A percentile compares a stretch with the other conserved stretches of the same genome.
phyloP scores from a whole-genome alignment of 2,329 filamentous ascomycete species.

The Talaromyces pinophilus region DNA sequence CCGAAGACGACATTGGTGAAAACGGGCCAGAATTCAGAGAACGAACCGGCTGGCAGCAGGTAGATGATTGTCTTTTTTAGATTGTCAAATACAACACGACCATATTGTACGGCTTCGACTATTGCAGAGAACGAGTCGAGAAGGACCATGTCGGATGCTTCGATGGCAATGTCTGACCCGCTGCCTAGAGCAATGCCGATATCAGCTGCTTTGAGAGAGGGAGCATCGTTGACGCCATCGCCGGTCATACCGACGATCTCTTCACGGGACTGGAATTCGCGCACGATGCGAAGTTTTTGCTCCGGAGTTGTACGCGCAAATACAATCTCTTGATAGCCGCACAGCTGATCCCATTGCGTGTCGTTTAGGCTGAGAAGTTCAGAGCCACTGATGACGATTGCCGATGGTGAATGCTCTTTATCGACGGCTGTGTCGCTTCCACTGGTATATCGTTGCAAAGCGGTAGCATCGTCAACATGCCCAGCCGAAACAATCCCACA shows the following conservation, averaged over 20 bases:
- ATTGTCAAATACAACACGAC: slow-evolving; percentile 75
- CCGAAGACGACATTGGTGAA: slow-evolving; percentile 72
- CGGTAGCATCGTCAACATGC: slow-evolving; percentile 56
- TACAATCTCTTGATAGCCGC: slow-evolving; percentile 69
- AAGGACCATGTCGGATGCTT: slow-evolving; percentile 64
- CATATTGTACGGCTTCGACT: slow-evolving; percentile 70
- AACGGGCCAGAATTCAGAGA: slow-evolving; percentile 73
- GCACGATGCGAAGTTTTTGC: slow-evolving; percentile 78
- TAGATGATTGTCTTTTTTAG: slow-evolving; percentile 77
- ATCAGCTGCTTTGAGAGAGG: slow-evolving; percentile 55
- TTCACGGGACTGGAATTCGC: slow-evolving; percentile 65
- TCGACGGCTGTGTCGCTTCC: slow-evolving; percentile 11
- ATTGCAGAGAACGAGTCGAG: slow-evolving; percentile 71
- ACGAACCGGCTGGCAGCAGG: slow-evolving; percentile 70
- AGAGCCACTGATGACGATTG: slow-evolving; percentile 65
- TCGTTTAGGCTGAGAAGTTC: slow-evolving; percentile 68
- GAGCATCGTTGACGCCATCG: slow-evolving; percentile 47
- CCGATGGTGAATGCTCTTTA: slow-evolving; percentile 28
- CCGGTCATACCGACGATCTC: slow-evolving; percentile 59
- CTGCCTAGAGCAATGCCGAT: slow-evolving; percentile 61
- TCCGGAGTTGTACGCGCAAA: slow-evolving; percentile 76
- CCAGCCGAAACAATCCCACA: slow-evolving; percentile 66
- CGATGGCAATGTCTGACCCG: slow-evolving; percentile 63
- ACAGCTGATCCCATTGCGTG: slow-evolving; percentile 67
- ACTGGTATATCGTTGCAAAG: slow-evolving; percentile 42